Evolutionary conservation across 1,284 basidiomycete species (phyloP), one percentile per base, ranked within the genome.

Genomic region (Apiotrichum porosum): DNA sequence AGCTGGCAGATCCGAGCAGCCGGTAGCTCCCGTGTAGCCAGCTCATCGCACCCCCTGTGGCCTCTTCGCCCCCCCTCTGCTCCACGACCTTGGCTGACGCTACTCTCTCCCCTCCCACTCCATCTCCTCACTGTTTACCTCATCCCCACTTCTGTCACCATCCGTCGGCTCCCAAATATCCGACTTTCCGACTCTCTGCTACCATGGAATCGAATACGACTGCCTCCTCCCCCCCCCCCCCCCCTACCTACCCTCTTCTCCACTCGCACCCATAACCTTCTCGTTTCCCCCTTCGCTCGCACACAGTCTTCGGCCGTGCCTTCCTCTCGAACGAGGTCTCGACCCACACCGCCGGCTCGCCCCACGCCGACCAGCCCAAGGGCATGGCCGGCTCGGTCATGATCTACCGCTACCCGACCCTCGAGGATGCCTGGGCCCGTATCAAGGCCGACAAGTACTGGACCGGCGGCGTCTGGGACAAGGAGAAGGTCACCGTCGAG

Each of bases 401-500:
- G 67, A 49, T 71, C 37, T 54, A 68, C 52, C 62, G 65, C 22
- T 57, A 56, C 35, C 52, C 57, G 1, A 54, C 53, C 10, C 43
- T 71, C 34, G 65, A 62, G 32, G 59, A 54, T 2, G 63, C 61
- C 19, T 71, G 67, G 68, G 54, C 55, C 26, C 51, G 67, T 42
- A 60, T 73, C 43, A 66, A 63, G 52, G 49, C 49, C 6, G 71
- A 73, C 49, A 57, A 65, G 37, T 73, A 73, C 53, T 73, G 66
- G 65, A 66, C 62, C 9, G 64, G 51, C 15, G 67, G 67, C 18
- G 66, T 73, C 9, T 73, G 71, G 71, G 68, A 73, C 56, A 54
- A 61, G 53, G 68, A 67, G 22, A 57, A 54, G 37, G 52, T 54
- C 6, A 37, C 44, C 14, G 60, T 73, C 24, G 49, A 52, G 4